These are phyloP conservation scores for Thelonectria rubi DNA, from an alignment of 2,329 filamentous ascomycete genomes.

Conservation along the genomic window DNA sequence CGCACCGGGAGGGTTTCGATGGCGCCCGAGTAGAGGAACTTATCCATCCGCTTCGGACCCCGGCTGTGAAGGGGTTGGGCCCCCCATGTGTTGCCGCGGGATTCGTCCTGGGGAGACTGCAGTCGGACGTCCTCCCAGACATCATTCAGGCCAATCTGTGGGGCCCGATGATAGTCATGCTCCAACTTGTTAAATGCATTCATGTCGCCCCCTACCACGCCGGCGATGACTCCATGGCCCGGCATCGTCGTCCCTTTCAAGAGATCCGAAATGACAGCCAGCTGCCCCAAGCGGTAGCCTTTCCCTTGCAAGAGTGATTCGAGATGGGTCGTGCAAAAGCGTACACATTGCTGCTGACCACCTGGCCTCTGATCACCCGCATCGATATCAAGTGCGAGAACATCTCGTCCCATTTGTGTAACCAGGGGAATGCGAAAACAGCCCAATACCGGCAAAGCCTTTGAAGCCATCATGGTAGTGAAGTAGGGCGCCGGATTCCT, in stretches of 20 bases:
- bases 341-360: neutral
- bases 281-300: constrained; percentile 3
- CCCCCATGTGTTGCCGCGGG: neutral
- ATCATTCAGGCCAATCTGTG: constrained; percentile 1
- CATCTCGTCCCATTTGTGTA: constrained; percentile 16
- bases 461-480: constrained; percentile 19
- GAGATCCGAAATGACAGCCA: constrained; percentile 13
- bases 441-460: constrained; percentile 1
- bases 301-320: constrained; percentile 19
- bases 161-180: neutral
- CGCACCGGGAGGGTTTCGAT: neutral
- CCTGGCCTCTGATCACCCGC: neutral
- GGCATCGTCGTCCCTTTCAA: neutral
- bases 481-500: constrained; percentile 1
- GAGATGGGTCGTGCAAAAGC: constrained; percentile 20
- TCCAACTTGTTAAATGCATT: constrained; percentile 15
- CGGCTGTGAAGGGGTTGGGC: neutral
- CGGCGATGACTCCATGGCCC: neutral
- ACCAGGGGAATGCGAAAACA: constrained; percentile 18
- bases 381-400: constrained; percentile 12
- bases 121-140: constrained; percentile 1
- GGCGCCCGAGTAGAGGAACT: constrained; percentile 13
- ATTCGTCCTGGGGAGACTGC: neutral
- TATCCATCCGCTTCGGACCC: constrained; percentile 11
- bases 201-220: constrained; percentile 24